These are phyloP conservation scores for Lactarius hatsudake DNA, from an alignment of 768 basidiomycete genomes.

Conservation along the genomic window DNA sequence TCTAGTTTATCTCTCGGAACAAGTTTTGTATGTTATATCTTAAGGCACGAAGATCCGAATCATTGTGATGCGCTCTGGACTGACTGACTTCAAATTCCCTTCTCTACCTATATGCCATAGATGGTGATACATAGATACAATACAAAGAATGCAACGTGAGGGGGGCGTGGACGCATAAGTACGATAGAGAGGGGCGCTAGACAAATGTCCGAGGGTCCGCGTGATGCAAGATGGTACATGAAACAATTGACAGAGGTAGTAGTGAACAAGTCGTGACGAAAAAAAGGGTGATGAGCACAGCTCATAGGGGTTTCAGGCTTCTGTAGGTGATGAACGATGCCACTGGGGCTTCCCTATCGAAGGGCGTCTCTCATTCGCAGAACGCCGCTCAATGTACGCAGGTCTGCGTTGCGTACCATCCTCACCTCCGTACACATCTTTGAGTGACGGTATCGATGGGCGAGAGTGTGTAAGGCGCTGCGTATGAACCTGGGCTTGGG, in stretches of 20 bases:
- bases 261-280: not conserved
- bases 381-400: slow-evolving; percentile 17
- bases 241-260: not conserved
- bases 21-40: slow-evolving; percentile 3
- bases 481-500: not conserved
- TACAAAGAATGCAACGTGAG: slow-evolving; percentile 15
- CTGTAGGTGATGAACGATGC: slow-evolving; percentile 19
- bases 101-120: slow-evolving; percentile 8
- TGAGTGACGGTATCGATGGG: slow-evolving; percentile 16
- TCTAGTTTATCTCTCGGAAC: slow-evolving; percentile 10
- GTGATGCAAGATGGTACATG: slow-evolving; percentile 11
- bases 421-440: slow-evolving; percentile 19
- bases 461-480: slow-evolving; percentile 18
- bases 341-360: slow-evolving; percentile 23
- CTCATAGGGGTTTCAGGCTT: slow-evolving; percentile 19
- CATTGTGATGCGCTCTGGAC: not conserved
- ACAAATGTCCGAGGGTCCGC: slow-evolving; percentile 5
- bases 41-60: slow-evolving; percentile 17
- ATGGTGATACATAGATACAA: slow-evolving; percentile 20
- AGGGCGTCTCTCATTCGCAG: slow-evolving; percentile 23
- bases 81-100: slow-evolving; percentile 8
- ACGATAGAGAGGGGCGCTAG: slow-evolving; percentile 16
- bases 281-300: slow-evolving; percentile 19
- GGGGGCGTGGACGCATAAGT: slow-evolving; percentile 8
- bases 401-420: slow-evolving; percentile 16